phyloP scores from a whole-genome alignment of 1,284 basidiomycete genomes.

The Boletellus deceptivus region DNA sequence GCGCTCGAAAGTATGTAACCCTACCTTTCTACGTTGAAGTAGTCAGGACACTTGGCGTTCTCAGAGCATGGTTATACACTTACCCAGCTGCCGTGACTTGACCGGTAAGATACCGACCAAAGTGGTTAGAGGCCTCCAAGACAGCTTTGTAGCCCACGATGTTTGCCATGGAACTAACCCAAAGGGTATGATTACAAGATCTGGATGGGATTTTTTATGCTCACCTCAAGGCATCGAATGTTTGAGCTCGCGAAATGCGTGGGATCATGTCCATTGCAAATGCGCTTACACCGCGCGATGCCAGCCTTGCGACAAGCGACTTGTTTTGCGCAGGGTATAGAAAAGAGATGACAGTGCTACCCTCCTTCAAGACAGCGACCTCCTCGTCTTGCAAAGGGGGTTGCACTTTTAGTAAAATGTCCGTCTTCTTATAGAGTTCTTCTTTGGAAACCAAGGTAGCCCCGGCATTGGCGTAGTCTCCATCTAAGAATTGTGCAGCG shows the following conservation, averaged over 20 bases:
- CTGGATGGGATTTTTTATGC: not conserved
- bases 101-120: constrained; percentile 83
- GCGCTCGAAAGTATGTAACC: not conserved
- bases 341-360: constrained; percentile 80
- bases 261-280: constrained; percentile 86
- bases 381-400: constrained; percentile 66
- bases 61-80: constrained; percentile 25
- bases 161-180: constrained; percentile 80
- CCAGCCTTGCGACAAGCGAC: constrained; percentile 63
- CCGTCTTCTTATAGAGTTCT: constrained; percentile 59
- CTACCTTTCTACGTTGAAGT: constrained; percentile 24
- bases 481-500: constrained; percentile 75
- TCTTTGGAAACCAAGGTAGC: constrained; percentile 67
- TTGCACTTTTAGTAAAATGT: constrained; percentile 82
- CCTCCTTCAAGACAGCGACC: constrained; percentile 57
- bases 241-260: constrained; percentile 82
- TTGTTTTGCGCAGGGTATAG: constrained; percentile 81
- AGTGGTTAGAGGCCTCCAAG: constrained; percentile 82
- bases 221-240: constrained; percentile 81
- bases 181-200: not conserved
- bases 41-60: constrained; percentile 6
- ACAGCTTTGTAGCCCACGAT: constrained; percentile 87
- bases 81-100: constrained; percentile 86
- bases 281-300: constrained; percentile 60
- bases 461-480: constrained; percentile 75